Evolutionary conservation across 169 alveolate genomes (phyloP), one percentile per base, ranked within the genome.

Genomic region (Plasmodium adleri): DNA sequence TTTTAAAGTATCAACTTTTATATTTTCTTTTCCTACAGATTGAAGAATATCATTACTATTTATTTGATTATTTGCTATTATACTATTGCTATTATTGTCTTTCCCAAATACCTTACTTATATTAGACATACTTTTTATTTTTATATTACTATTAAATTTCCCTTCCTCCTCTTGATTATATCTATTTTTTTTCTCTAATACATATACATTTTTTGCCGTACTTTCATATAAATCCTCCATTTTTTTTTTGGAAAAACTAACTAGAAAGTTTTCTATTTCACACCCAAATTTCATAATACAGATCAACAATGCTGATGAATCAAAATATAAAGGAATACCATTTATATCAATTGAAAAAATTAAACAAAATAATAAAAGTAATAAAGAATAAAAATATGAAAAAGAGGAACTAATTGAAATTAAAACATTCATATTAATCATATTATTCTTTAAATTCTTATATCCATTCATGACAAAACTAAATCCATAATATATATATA

Each of bases 371-470:
- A 80, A 24, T 26, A 68, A 39, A 52, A 80, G 90, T 26, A 80
- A 72, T 5, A 80, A 62, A 7, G 90, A 80, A 52, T 80, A 80
- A 67, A 80, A 80, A 60, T 80, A 80, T 0, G 90, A 80, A 80
- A 80, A 80, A 20, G 90, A 80, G 32, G 90, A 80, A 67, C 90
- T 80, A 13, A 80, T 80, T 9, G 80, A 49, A 20, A 80, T 68
- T 67, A 80, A 80, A 56, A 66, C 90, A 52, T 80, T 80, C 90
- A 80, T 80, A 59, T 67, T 80, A 20, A 80, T 80, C 56, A 80
- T 80, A 24, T 63, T 63, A 62, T 80, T 80, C 73, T 80, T 80
- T 66, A 80, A 80, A 80, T 67, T 80, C 20, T 67, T 80, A 52
- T 80, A 80, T 52, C 90, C 90, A 62, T 49, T 80, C 20, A 80